Conservation (phyloP, 2,329 filamentous ascomycete species). For the Diaporthe vexans region DNA sequence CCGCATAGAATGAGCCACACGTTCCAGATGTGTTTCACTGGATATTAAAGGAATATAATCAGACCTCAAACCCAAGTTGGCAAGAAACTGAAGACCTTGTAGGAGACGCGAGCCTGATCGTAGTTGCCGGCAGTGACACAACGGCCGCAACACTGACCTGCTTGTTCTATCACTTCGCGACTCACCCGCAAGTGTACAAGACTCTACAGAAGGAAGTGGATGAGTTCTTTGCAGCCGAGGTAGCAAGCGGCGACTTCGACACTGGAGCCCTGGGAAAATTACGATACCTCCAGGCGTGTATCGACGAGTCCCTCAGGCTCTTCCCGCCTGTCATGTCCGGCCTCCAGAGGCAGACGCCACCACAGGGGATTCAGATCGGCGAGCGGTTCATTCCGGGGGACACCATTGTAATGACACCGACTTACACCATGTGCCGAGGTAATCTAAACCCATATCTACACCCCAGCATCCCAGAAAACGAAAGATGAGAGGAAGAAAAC, state of each 20-base stretch:
- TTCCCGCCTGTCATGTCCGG: constrained; percentile 37
- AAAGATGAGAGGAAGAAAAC: too few species aligned
- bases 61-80: constrained; percentile 38
- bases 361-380: constrained; percentile 48
- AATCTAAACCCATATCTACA: not conserved
- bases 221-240: constrained; percentile 40
- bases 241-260: constrained; percentile 38
- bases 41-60: constrained; percentile 49
- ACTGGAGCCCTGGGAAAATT: constrained; percentile 38
- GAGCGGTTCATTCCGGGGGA: constrained; percentile 44
- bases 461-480: too few species aligned
- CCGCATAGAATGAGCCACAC: constrained; percentile 30
- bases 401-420: constrained; percentile 43
- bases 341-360: constrained; percentile 46
- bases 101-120: constrained; percentile 50
- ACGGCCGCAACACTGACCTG: constrained; percentile 44
- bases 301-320: constrained; percentile 37
- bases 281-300: constrained; percentile 35
- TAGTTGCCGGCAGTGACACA: constrained; percentile 49
- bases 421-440: constrained; percentile 44
- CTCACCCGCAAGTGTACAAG: constrained; percentile 37
- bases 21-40: constrained; percentile 51
- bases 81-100: constrained; percentile 47
- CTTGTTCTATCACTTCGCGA: constrained; percentile 44
- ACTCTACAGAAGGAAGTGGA: constrained; percentile 40